Evolutionary conservation across 345 rosid genomes (phyloP), one percentile per base, ranked within the genome.

Genomic region (Dipteronia sinensis): DNA sequence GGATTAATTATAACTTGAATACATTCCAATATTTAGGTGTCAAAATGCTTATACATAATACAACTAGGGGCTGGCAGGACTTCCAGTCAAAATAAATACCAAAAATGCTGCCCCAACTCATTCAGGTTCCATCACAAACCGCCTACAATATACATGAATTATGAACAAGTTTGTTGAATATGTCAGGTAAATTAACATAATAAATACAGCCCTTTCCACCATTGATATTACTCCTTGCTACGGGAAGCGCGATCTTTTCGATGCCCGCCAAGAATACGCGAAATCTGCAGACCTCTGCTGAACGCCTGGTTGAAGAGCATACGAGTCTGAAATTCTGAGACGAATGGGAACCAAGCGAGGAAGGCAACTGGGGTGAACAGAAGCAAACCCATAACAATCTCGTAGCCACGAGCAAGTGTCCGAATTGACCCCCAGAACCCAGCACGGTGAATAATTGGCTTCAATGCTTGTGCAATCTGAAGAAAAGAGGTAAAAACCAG

Each of bases 281-380:
- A 97, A 83, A 97, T 97, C 85, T 97, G 98, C 77, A 97, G 88
- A 81, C 98, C 98, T 91, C 99, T 89, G 79, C 99, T 97, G 85
- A 97, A 97, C 16, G 98, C 99, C 83, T 97, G 99, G 92, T 97
- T 97, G 88, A 97, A 97, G 31, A 97, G 89, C 99, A 97, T 97
- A 42, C 99, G 98, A 11, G 99, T 97, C 80, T 97, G 99, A 78
- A 97, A 97, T 80, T 97, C 99, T 0, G 99, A 94, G 58, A 97
- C 98, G 65, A 97, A 97, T 0, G 98, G 99, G 78, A 97, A 97
- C 99, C 99, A 97, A 2, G 99, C 98, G 55, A 97, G 85, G 89
- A 97, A 97, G 25, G 98, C 98, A 46, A 97, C 98, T 2, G 99
- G 99, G 1, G 99, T 97, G 86, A 97, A 97, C 67, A 97, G 82